Conservation (phyloP, 768 basidiomycete species). For the Tylopilus balloui region DNA sequence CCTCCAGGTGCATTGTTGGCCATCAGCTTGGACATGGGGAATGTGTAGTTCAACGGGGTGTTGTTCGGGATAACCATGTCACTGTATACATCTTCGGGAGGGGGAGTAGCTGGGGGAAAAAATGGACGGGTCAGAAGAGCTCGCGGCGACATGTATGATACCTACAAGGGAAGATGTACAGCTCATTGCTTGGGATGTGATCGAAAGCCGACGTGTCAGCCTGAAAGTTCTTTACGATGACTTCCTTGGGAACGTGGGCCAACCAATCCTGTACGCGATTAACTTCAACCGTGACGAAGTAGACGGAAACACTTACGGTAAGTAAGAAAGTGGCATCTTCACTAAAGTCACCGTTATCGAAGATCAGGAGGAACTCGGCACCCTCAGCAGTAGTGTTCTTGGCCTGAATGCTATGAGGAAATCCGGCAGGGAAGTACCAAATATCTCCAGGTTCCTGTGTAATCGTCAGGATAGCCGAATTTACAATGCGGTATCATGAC, state of each 20-base stretch:
- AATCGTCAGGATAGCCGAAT: constrained; percentile 11
- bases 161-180: constrained; percentile 53
- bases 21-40: constrained; percentile 45
- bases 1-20: constrained; percentile 48
- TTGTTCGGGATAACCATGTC: constrained; percentile 49
- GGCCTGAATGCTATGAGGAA: constrained; percentile 53
- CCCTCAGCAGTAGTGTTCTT: constrained; percentile 44
- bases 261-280: constrained; percentile 54
- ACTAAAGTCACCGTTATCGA: constrained; percentile 42
- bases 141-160: background rate
- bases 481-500: constrained; percentile 18
- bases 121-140: background rate
- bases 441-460: constrained; percentile 39
- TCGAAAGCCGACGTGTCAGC: constrained; percentile 44
- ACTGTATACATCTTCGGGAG: constrained; percentile 36
- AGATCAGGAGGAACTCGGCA: constrained; percentile 49
- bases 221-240: constrained; percentile 64
- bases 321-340: constrained; percentile 57
- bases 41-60: constrained; percentile 50
- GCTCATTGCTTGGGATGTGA: constrained; percentile 47
- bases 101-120: constrained; percentile 39
- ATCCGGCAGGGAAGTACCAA: constrained; percentile 58
- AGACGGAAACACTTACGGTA: constrained; percentile 12
- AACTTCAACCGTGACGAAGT: background rate
- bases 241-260: constrained; percentile 54